These are phyloP conservation scores for Thinopyrum elongatum DNA, from an alignment of 176 grass and related monocot species.

Conservation along the genomic window DNA sequence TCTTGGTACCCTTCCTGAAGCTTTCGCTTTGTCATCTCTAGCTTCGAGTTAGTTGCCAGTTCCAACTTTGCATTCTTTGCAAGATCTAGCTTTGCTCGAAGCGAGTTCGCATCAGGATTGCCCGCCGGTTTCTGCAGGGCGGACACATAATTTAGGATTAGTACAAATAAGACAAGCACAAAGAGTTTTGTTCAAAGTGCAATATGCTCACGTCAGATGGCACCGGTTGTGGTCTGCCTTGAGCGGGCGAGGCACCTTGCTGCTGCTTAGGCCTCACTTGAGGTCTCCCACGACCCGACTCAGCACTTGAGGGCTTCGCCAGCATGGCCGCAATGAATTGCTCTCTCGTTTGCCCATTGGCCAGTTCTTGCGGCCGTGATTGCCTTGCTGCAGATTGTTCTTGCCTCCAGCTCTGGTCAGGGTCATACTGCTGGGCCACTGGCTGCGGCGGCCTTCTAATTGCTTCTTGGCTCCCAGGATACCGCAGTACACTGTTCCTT, in stretches of 20 bases:
- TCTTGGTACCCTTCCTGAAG: conserved; percentile 81
- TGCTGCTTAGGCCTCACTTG: conserved; percentile 38
- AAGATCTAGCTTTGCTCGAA: conserved; percentile 43
- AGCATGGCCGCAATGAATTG: conserved; percentile 42
- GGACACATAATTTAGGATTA: not conserved
- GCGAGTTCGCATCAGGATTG: conserved; percentile 32
- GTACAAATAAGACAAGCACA: not conserved
- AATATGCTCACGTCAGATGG: conserved; percentile 46
- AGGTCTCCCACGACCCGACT: conserved; percentile 38
- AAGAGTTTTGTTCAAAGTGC: not conserved
- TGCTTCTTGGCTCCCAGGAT: conserved; percentile 15
- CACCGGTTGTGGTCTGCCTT: conserved; percentile 25
- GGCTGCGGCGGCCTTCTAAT: conserved; percentile 10
- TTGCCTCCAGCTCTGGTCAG: conserved; percentile 41
- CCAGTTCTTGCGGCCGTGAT: conserved; percentile 20
- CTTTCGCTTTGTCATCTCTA: conserved; percentile 54
- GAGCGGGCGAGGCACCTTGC: conserved; percentile 24
- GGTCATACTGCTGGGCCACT: conserved; percentile 13
- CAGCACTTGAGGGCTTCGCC: conserved; percentile 19
- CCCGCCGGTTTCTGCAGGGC: conserved; percentile 18
- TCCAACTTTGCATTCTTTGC: conserved; percentile 45
- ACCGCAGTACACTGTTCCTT: conserved; percentile 2
- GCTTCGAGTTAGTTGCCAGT: conserved; percentile 25
- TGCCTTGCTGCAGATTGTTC: conserved; percentile 39
- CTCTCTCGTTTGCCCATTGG: conserved; percentile 21